Evolutionary conservation across 331 rosid genomes (phyloP), one percentile per base, ranked within the genome.

Genomic region (Malus hybrid): DNA sequence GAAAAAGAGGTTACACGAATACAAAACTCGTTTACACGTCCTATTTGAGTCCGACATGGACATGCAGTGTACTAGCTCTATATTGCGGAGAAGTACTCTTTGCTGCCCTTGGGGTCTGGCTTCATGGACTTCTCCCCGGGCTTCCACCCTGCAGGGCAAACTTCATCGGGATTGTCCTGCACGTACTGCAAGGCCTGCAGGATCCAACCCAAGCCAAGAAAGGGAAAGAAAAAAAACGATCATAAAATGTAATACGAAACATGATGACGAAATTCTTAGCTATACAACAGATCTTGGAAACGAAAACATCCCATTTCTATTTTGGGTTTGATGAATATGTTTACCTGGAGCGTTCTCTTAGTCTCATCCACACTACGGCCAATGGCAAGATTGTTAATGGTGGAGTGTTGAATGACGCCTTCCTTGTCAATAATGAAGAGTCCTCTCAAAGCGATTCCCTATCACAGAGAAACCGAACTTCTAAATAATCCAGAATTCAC

Each of bases 331-430:
- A 20, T 7, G 60, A 13, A 73, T 20, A 66, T 66, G 75, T 78
- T 82, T 83, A 93, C 98, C 92, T 93, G 98, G 72, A 93, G 97
- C 6, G 98, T 93, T 89, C 98, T 89, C 92, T 89, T 91, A 2
- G 98, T 93, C 92, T 93, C 98, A 65, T 93, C 98, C 32, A 93
- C 98, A 69, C 98, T 93, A 57, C 98, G 86, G 60, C 98, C 98
- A 32, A 93, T 93, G 82, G 87, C 98, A 57, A 93, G 87, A 82
- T 91, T 93, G 91, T 93, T 93, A 56, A 93, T 87, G 84, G 98
- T 93, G 32, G 98, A 93, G 82, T 93, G 98, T 75, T 93, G 98
- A 72, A 93, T 93, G 16, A 91, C 76, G 10, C 98, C 98, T 88
- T 93, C 98, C 91, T 93, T 91, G 86, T 93, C 98, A 68, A 93